A percentile compares a stretch with the other conserved stretches of the same genome.
Conservation (phyloP, 495 filamentous ascomycete genomes). For the Neurospora sp. region DNA sequence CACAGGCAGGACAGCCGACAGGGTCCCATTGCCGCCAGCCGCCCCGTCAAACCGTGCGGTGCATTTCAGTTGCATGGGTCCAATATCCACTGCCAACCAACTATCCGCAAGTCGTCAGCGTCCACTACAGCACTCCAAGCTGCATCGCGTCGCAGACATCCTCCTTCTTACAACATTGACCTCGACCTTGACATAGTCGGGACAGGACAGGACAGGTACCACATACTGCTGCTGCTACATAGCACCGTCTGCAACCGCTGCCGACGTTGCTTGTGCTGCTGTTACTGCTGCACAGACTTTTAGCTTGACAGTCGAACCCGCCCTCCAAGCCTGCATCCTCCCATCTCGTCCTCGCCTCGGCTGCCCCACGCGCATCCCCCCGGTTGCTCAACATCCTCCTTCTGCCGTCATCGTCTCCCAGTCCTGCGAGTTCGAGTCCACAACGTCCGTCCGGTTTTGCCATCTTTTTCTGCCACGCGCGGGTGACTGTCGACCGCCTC, state of each 20-base stretch:
- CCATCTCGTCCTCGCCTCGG: slow-evolving; percentile 1
- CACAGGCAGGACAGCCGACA: neutral
- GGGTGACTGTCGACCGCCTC: neutral
- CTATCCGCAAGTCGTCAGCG: neutral
- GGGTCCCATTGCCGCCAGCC: neutral
- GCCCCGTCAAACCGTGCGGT: neutral
- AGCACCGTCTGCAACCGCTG: neutral
- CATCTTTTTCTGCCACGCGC: neutral
- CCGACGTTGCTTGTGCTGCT: neutral
- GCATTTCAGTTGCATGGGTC: neutral
- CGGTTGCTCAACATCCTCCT: neutral
- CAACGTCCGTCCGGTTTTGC: neutral
- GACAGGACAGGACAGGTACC: neutral
- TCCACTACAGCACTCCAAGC: neutral
- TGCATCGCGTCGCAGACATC: slow-evolving; percentile 14
- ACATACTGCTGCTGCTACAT: neutral
- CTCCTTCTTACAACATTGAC: neutral
- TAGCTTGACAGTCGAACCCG: neutral
- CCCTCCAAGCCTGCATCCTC: neutral
- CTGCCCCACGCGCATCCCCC: neutral
- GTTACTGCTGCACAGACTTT: neutral
- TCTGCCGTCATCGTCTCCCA: neutral
- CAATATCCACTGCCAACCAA: neutral
- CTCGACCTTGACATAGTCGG: neutral
- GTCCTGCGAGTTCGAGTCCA: slow-evolving; percentile 1